Evolutionary conservation across 805 yeast genomes (phyloP).

Genomic region (Metschnikowia orientalis): DNA sequence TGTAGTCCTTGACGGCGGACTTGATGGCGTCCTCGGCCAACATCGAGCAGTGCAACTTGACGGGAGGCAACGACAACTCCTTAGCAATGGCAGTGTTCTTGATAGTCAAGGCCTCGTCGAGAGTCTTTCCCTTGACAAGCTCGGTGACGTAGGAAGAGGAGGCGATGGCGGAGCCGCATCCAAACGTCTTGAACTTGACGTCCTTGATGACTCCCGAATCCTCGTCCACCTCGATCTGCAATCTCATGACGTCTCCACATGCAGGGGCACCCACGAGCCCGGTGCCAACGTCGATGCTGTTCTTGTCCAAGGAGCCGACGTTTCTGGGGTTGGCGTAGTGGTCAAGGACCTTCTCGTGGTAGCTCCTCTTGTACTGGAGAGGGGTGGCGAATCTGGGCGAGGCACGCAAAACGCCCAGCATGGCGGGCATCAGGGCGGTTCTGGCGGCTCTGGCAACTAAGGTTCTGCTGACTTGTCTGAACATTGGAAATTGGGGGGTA

Average conservation of each 20-base stretch:
- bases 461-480: conserved; percentile 17
- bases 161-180: conserved; percentile 99
- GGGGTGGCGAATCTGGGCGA: conserved; percentile 4
- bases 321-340: conserved; percentile 96
- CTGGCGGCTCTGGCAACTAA: conserved; percentile 10
- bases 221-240: conserved; percentile 91
- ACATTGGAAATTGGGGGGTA: conserved; percentile 9
- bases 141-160: conserved; percentile 94
- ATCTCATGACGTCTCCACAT: conserved; percentile 98
- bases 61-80: conserved; percentile 93
- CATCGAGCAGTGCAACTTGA: conserved; percentile 96
- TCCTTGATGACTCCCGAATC: conserved; percentile 87
- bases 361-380: conserved; percentile 31
- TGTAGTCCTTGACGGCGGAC: conserved; percentile 93
- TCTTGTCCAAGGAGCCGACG: conserved; percentile 88
- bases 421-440: conserved; percentile 7
- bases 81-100: conserved; percentile 93
- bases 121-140: conserved; percentile 87
- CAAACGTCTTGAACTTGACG: conserved; percentile 96
- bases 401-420: conserved; percentile 9
- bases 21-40: conserved; percentile 98
- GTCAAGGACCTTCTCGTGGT: conserved; percentile 91
- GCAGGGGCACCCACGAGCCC: conserved; percentile 99
- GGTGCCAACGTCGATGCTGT: conserved; percentile 76
- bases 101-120: conserved; percentile 89